Base-by-base conservation (phyloP, 345 rosid genomes). In the Pelargonium nanum region DNA sequence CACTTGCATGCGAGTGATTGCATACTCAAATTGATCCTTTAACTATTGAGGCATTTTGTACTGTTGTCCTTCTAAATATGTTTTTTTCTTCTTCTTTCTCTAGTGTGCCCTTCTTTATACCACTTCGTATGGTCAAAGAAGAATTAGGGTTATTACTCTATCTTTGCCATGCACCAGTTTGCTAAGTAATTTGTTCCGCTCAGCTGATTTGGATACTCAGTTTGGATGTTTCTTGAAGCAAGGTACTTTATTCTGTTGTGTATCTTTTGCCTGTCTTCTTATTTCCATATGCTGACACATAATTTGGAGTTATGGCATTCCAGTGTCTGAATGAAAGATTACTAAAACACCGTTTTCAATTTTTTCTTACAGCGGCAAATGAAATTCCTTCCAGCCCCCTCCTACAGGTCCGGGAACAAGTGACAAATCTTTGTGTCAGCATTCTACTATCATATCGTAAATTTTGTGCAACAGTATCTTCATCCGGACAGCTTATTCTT, bases 31-130 rank as follows among this genome's bases (percentile, higher is more conserved):
- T 40, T 10, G 26, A 26, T 44, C 26, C 32, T 5, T 56, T 30
- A 5, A 12, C 40, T 5, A 30, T 30, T 30, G 40, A 30, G 6
- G 40, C 48, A 40, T 0, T 40, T 40, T 40, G 12, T 40, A 40
- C 12, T 40, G 48, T 40, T 60, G 6, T 50, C 16, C 26, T 48
- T 59, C 7, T 55, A 68, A 64, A 67, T 26, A 54, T 40, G 16
- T 40, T 3, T 40, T 40, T 40, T 4, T 64, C 48, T 21, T 62
- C 57, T 78, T 73, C 65, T 51, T 61, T 63, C 61, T 72, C 55
- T 77, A 94, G 99, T 94, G 99, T 68, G 99, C 93, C 34, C 89
- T 94, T 72, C 91, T 94, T 65, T 90, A 90, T 72, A 94, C 99
- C 51, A 90, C 96, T 55, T 74, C 80, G 40, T 79, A 82, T 71